Conservation (phyloP, 2,329 filamentous ascomycete genomes). For the Phyllosticta paracitricarpa region DNA sequence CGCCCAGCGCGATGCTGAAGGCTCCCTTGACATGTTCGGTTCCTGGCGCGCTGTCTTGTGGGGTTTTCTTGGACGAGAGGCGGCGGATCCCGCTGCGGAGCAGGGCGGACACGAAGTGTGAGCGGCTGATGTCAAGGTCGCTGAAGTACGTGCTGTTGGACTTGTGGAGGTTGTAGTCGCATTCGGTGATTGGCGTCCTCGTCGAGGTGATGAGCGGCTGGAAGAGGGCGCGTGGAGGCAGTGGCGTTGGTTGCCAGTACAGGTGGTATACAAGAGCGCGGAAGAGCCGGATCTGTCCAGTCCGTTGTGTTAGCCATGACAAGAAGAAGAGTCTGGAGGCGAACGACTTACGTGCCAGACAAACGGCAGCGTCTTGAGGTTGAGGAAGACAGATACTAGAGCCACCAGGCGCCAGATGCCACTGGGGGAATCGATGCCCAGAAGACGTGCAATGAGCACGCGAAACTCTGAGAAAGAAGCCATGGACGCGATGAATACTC, state of each 20-base stretch:
- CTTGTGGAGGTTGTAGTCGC: conserved; percentile 80
- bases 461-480: conserved; percentile 17
- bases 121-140: conserved; percentile 75
- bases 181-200: conserved; percentile 62
- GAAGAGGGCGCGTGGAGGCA: conserved; percentile 57
- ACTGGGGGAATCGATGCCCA: conserved; percentile 23
- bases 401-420: conserved; percentile 26
- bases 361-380: conserved; percentile 65
- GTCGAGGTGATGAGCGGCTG: conserved; percentile 57
- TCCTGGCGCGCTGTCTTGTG: background rate
- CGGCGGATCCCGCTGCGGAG: conserved; percentile 34
- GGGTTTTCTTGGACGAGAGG: background rate
- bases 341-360: conserved; percentile 58
- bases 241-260: conserved; percentile 32
- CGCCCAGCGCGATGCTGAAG: conserved; percentile 36
- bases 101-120: conserved; percentile 59
- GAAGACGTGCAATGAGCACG: conserved; percentile 16
- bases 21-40: conserved; percentile 10
- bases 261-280: conserved; percentile 38
- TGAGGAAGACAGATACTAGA: conserved; percentile 35
- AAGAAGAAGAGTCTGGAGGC: background rate
- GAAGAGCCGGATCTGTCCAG: conserved; percentile 35
- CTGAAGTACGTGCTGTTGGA: conserved; percentile 78
- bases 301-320: background rate
- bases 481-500: conserved; percentile 15